phyloP scores from a whole-genome alignment of 768 basidiomycete species.

The Mycena vitilis region DNA sequence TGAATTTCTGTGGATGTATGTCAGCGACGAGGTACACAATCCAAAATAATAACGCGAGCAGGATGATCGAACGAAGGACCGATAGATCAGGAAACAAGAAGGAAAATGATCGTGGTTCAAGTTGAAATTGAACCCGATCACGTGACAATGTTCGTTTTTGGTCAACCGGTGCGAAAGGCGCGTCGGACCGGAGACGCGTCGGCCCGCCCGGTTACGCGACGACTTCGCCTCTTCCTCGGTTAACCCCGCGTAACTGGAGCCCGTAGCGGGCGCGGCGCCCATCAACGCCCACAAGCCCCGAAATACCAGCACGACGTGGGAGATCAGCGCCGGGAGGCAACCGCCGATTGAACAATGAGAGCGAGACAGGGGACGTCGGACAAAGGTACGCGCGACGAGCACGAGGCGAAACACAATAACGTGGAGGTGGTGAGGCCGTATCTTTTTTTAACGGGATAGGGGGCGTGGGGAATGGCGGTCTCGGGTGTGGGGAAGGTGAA shows the following conservation, averaged over 20 bases:
- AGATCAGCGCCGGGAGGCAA: conserved; percentile 5
- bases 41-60: too few species aligned
- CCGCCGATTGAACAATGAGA: background rate
- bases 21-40: too few species aligned
- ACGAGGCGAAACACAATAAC: background rate
- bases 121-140: background rate
- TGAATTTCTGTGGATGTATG: conserved; percentile 81
- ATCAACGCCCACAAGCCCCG: conserved; percentile 14
- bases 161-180: too few species aligned
- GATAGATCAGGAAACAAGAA: background rate
- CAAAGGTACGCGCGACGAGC: too few species aligned
- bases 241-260: too few species aligned
- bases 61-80: background rate
- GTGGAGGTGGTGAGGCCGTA: background rate
- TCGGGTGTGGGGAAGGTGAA: background rate
- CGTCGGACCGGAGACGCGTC: conserved; percentile 8
- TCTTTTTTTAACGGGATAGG: background rate
- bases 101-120: background rate
- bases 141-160: background rate
- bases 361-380: too few species aligned
- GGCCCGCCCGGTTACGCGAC: background rate
- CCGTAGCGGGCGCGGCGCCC: background rate
- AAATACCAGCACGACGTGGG: background rate
- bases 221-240: too few species aligned
- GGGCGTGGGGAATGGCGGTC: background rate